Percentiles rank a stretch among this genome's conserved stretches.
phyloP scores from a whole-genome alignment of 805 yeast species.

The Yamadazyma phyllophila region DNA sequence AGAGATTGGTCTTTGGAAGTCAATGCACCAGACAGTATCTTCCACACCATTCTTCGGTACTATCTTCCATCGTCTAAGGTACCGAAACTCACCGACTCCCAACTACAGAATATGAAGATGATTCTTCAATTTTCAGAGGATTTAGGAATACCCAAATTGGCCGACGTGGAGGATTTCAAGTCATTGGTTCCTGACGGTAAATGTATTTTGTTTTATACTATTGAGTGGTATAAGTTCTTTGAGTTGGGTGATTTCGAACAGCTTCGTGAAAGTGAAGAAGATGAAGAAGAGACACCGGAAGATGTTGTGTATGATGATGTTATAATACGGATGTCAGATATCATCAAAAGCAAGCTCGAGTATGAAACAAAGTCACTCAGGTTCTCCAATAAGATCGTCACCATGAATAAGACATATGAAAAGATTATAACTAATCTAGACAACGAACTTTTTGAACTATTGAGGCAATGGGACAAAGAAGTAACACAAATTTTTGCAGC shows the following conservation, averaged over 20 bases:
- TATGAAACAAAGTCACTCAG: slow-evolving; percentile 32
- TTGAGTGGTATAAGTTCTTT: slow-evolving; percentile 54
- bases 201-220: slow-evolving; percentile 54
- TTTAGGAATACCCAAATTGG: slow-evolving; percentile 49
- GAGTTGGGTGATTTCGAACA: slow-evolving; percentile 17
- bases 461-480: slow-evolving; percentile 5
- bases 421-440: neutral
- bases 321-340: slow-evolving; percentile 13
- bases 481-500: neutral
- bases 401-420: slow-evolving; percentile 6
- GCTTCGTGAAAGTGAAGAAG: neutral
- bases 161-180: slow-evolving; percentile 55
- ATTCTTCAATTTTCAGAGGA: slow-evolving; percentile 44
- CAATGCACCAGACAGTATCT: slow-evolving; percentile 50
- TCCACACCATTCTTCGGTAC: slow-evolving; percentile 31
- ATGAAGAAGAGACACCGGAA: neutral
- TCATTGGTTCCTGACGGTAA: slow-evolving; percentile 56
- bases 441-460: slow-evolving; percentile 3
- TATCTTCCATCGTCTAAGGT: slow-evolving; percentile 25
- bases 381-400: slow-evolving; percentile 24
- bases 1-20: slow-evolving; percentile 51
- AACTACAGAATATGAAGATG: slow-evolving; percentile 24
- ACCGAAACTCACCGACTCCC: slow-evolving; percentile 24
- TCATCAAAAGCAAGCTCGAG: slow-evolving; percentile 23
- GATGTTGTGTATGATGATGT: slow-evolving; percentile 7